Evolutionary conservation across 179 eudicot species (phyloP).

Genomic region (Vitellaria paradoxa): DNA sequence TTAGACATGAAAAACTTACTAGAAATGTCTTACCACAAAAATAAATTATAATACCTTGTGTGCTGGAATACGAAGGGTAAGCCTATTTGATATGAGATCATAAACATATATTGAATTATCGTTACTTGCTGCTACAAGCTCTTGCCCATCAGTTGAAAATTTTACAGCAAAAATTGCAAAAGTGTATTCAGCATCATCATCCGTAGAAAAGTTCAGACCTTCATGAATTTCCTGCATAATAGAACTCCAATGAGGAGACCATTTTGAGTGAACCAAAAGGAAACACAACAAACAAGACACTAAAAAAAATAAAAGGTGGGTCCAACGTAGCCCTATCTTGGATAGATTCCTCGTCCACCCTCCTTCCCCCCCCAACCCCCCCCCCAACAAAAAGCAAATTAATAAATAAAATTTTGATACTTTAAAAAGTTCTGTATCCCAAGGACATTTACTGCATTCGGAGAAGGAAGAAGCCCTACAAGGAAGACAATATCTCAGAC

Average conservation of each 20-base stretch:
- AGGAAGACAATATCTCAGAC: too few relatives aligned
- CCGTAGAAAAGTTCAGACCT: slow-evolving; percentile 69
- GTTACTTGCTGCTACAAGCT: slow-evolving; percentile 81
- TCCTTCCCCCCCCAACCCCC: too few relatives aligned
- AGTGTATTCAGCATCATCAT: slow-evolving; percentile 36
- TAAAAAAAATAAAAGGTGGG: neutral
- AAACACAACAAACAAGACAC: neutral
- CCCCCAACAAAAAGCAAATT: too few relatives aligned
- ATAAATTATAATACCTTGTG: slow-evolving; percentile 45
- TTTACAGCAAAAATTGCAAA: slow-evolving; percentile 86
- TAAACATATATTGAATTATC: slow-evolving; percentile 70
- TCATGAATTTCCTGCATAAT: slow-evolving; percentile 82
- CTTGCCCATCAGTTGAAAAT: slow-evolving; percentile 85
- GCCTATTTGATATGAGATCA: slow-evolving; percentile 58
- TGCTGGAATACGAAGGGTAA: slow-evolving; percentile 60
- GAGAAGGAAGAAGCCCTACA: too few relatives aligned
- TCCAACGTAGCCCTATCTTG: too few relatives aligned
- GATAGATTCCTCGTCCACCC: too few relatives aligned
- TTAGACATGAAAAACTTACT: slow-evolving; percentile 6
- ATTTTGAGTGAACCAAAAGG: neutral
- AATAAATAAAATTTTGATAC: too few relatives aligned
- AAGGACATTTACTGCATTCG: too few relatives aligned
- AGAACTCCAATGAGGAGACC: neutral
- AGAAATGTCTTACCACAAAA: neutral
- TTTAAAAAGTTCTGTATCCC: too few relatives aligned